phyloP scores from a whole-genome alignment of 2,329 filamentous ascomycete species.

The Gliomastix tumulicola region DNA sequence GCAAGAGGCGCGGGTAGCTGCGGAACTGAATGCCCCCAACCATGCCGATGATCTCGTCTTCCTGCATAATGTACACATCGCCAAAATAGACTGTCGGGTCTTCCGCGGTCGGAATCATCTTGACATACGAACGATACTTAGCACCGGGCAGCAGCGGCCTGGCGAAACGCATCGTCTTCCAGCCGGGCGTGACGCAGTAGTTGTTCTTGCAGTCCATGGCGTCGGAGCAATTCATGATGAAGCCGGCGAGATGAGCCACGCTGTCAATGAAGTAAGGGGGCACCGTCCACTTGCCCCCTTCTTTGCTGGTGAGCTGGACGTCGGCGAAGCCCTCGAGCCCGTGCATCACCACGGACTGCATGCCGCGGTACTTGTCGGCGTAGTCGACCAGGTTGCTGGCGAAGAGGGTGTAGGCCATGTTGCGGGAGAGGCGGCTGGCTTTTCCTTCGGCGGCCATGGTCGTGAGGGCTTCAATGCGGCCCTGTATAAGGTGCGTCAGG shows the following conservation, averaged over 20 bases:
- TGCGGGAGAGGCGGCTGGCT: conserved; percentile 11
- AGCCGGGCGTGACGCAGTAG: conserved; percentile 50
- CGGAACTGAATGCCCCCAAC: conserved; percentile 56
- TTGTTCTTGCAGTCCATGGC: conserved; percentile 45
- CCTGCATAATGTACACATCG: conserved; percentile 49
- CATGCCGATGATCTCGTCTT: conserved; percentile 39
- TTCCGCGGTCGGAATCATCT: conserved; percentile 46
- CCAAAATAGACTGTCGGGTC: conserved; percentile 33
- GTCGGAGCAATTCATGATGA: conserved; percentile 50
- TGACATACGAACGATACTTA: conserved; percentile 49
- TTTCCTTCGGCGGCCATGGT: conserved; percentile 9
- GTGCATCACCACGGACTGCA: conserved; percentile 49
- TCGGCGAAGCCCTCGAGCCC: conserved; percentile 1
- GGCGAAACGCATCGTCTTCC: conserved; percentile 44
- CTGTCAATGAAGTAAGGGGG: conserved; percentile 50
- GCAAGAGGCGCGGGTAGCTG: conserved; percentile 56
- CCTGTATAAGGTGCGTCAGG: conserved; percentile 58
- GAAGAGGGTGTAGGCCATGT: conserved; percentile 58
- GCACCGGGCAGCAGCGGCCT: conserved; percentile 37
- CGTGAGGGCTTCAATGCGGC: conserved; percentile 49
- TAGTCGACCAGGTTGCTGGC: conserved; percentile 47
- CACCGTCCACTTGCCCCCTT: neutral
- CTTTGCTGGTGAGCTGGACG: neutral
- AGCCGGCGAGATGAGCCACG: conserved; percentile 48
- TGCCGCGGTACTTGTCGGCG: conserved; percentile 43